phyloP scores from a whole-genome alignment of 108 stramenopile genomes.

The Cyclostephanos tholiformis region DNA sequence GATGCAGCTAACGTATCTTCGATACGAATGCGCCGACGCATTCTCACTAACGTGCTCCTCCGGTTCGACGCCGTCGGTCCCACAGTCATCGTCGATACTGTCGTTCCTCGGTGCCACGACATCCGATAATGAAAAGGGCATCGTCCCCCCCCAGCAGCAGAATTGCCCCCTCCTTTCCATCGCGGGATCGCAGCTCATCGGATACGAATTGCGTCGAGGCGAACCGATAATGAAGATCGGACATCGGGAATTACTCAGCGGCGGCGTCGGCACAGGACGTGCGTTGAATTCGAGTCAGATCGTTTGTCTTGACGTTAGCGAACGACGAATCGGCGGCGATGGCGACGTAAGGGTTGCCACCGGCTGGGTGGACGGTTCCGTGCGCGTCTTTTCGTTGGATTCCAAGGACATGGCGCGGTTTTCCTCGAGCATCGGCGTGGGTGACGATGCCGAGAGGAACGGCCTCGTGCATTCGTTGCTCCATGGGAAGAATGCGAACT shows the following conservation, averaged over 20 bases:
- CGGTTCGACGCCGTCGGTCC: slow-evolving; percentile 64
- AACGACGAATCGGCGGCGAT: neutral
- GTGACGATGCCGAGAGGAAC: slow-evolving; percentile 38
- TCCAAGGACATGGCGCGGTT: slow-evolving; percentile 24
- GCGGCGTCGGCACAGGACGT: slow-evolving; percentile 76
- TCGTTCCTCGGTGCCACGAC: slow-evolving; percentile 50
- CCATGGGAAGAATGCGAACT: slow-evolving; percentile 7
- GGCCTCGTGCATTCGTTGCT: slow-evolving; percentile 64
- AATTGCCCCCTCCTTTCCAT: slow-evolving; percentile 59
- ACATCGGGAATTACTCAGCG: slow-evolving; percentile 63
- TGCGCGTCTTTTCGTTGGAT: slow-evolving; percentile 65
- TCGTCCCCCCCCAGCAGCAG: too few relatives aligned
- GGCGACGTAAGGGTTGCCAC: slow-evolving; percentile 67
- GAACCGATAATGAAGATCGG: slow-evolving; percentile 63
- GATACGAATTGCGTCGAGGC: slow-evolving; percentile 62
- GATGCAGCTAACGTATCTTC: slow-evolving; percentile 86
- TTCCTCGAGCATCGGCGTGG: slow-evolving; percentile 19
- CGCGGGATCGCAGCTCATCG: slow-evolving; percentile 70
- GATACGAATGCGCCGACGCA: slow-evolving; percentile 89
- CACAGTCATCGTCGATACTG: slow-evolving; percentile 63
- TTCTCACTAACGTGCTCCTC: slow-evolving; percentile 69
- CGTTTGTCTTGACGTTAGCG: slow-evolving; percentile 65
- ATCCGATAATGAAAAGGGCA: neutral
- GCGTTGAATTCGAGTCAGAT: slow-evolving; percentile 76
- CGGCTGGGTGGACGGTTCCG: slow-evolving; percentile 85